Base-by-base conservation (phyloP, 768 basidiomycete species). In the Clavulina sp. region DNA sequence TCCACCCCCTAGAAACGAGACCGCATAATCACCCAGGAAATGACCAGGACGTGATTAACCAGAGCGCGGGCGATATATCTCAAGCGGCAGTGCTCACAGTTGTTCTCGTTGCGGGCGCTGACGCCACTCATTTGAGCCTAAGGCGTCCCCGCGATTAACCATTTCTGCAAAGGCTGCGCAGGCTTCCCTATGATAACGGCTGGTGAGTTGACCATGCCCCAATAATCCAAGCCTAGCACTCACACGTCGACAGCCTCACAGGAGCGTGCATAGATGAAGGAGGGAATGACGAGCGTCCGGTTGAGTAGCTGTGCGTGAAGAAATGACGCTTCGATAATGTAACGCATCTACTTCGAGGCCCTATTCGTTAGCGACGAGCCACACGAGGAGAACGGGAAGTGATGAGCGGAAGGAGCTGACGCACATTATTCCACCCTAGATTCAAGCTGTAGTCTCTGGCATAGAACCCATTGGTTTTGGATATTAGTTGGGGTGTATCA, bases 351-450 rank as follows among this genome's bases (percentile, higher is more conserved):
- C 13, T n/a, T n/a, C n/a, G n/a, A n/a, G n/a, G n/a, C n/a, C n/a
- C n/a, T n/a, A n/a, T n/a, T n/a, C 24, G 53, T 49, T 48, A 48
- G 49, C 3, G 7, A 47, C 13, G 26, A 28, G 24, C 16, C 9
- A 46, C 13, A 24, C 13, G 13, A 9, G 43, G 43, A 13, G 34
- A 38, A 38, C 34, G 1, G 13, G 43, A 16, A 9, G 26, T 9
- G 43, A 24, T 13, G 19, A 30, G 2, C 19, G 13, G 23, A 29
- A 49, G n/a, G 6, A 41, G 33, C 24, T 2, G 41, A 58, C 70
- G 52, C 31, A 72, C 70, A 40, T 73, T 73, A 56, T 73, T 73
- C 70, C 70, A 73, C n/a, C 71, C 72, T 3, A 73, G 57, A 3
- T 63, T 64, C 51, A 71, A 59, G 44, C 65, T 70, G 55, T 60